These are phyloP conservation scores for Metschnikowia matae DNA, from an alignment of 805 yeast genomes.

Conservation along the genomic window DNA sequence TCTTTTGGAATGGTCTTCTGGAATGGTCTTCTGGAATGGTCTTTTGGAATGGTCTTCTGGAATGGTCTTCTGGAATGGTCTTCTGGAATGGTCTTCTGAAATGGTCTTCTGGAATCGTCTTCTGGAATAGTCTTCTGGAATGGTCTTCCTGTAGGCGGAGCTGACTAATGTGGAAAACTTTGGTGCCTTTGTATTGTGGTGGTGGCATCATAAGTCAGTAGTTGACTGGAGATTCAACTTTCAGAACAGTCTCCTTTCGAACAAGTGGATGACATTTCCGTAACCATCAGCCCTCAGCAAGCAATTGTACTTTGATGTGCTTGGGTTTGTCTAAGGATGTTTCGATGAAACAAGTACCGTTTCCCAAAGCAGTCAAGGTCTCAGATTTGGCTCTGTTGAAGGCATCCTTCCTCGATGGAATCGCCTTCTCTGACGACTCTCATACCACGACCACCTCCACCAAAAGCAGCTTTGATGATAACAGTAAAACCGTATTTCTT, in stretches of 20 bases:
- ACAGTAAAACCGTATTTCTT: constrained; percentile 88
- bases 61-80: too few relatives aligned
- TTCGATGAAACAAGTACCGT: constrained; percentile 97
- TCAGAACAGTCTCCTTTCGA: constrained; percentile 99
- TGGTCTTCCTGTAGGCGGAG: too few relatives aligned
- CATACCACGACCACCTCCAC: constrained; percentile 99
- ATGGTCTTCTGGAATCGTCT: too few relatives aligned
- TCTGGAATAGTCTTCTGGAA: too few relatives aligned
- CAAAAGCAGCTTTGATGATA: constrained; percentile 96
- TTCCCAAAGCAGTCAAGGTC: constrained; percentile 94
- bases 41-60: too few relatives aligned
- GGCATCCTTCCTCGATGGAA: constrained; percentile 82
- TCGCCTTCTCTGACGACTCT: constrained; percentile 98
- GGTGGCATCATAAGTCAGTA: too few relatives aligned
- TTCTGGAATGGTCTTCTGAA: too few relatives aligned
- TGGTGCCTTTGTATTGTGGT: too few relatives aligned
- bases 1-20: too few relatives aligned
- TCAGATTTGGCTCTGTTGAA: constrained; percentile 91
- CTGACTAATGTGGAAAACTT: too few relatives aligned
- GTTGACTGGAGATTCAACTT: too few relatives aligned
- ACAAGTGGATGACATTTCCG: constrained; percentile 92
- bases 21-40: too few relatives aligned
- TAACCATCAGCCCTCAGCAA: constrained; percentile 90
- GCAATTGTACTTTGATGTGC: constrained; percentile 94
- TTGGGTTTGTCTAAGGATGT: constrained; percentile 92